Evolutionary conservation across 2,329 filamentous ascomycete genomes (phyloP).

Genomic region (Lecanicillium sp.): DNA sequence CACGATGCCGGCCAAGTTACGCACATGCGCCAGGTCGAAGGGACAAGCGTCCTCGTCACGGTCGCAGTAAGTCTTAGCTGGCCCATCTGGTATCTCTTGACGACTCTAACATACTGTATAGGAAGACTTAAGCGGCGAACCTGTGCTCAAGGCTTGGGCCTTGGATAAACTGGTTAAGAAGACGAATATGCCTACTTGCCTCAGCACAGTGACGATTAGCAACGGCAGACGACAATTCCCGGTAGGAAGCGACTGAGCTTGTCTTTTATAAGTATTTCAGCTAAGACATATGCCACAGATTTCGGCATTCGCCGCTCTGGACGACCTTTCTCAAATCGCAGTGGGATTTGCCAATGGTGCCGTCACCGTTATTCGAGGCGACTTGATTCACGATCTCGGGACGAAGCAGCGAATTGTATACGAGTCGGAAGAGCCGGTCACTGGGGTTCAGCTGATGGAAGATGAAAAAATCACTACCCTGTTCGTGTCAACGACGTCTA

Average conservation of each 20-base stretch:
- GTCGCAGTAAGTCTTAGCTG: constrained; percentile 48
- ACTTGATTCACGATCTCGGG: constrained; percentile 90
- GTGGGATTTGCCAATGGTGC: constrained; percentile 94
- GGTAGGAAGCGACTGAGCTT: no score
- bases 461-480: constrained; percentile 63
- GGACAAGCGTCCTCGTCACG: constrained; percentile 80
- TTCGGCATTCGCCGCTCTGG: constrained; percentile 79
- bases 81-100: background rate
- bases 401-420: constrained; percentile 92
- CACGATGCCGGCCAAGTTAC: constrained; percentile 76
- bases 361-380: constrained; percentile 87
- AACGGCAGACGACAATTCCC: constrained; percentile 92
- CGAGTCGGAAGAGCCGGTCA: constrained; percentile 94
- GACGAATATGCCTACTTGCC: constrained; percentile 79
- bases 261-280: no score
- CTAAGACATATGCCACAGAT: constrained; percentile 63
- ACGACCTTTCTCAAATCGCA: constrained; percentile 86
- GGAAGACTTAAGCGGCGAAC: constrained; percentile 84
- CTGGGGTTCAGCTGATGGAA: constrained; percentile 71
- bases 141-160: constrained; percentile 94
- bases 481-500: constrained; percentile 85
- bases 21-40: constrained; percentile 86
- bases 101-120: constrained; percentile 25
- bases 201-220: constrained; percentile 78
- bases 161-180: constrained; percentile 92